A percentile compares a stretch with the other conserved stretches of the same genome.
These are phyloP conservation scores for Mucor mucedo DNA, from an alignment of 371 early-diverging fungal species.

Conservation along the genomic window DNA sequence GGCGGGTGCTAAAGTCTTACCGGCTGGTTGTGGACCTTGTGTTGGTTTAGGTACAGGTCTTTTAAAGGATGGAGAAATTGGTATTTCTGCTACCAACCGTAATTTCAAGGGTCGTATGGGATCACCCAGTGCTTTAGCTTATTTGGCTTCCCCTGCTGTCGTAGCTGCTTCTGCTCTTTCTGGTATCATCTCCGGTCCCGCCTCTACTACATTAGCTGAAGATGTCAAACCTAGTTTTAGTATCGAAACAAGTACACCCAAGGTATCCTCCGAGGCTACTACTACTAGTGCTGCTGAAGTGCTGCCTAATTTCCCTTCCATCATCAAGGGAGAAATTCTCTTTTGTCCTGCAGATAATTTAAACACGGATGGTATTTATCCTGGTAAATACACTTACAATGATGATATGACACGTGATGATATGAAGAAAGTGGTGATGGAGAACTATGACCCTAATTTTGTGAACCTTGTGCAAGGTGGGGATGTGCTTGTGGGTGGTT, in stretches of 20 bases:
- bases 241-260: slow-evolving; percentile 30
- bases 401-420: slow-evolving; percentile 80
- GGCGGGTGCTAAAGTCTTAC: slow-evolving; percentile 90
- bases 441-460: slow-evolving; percentile 94
- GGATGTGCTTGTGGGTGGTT: slow-evolving; percentile 89
- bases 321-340: slow-evolving; percentile 79
- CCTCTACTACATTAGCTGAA: background rate
- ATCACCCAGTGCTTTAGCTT: slow-evolving; percentile 85
- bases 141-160: slow-evolving; percentile 92
- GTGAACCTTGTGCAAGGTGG: slow-evolving; percentile 63
- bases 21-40: slow-evolving; percentile 97
- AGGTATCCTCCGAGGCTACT: slow-evolving; percentile 19
- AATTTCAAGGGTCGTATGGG: slow-evolving; percentile 99
- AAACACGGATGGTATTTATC: slow-evolving; percentile 97
- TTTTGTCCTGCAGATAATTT: slow-evolving; percentile 91
- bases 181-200: slow-evolving; percentile 80
- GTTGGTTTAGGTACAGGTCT: slow-evolving; percentile 92
- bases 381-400: slow-evolving; percentile 92
- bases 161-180: slow-evolving; percentile 89
- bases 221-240: slow-evolving; percentile 12
- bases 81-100: slow-evolving; percentile 96
- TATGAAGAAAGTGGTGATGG: slow-evolving; percentile 95
- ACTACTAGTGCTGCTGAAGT: slow-evolving; percentile 34
- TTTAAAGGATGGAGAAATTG: slow-evolving; percentile 91
- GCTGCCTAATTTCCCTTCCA: slow-evolving; percentile 75